Evolutionary conservation across 2,329 filamentous ascomycete species (phyloP), one percentile per base, ranked within the genome.

Genomic region (Trichoderma citrinoviride): DNA sequence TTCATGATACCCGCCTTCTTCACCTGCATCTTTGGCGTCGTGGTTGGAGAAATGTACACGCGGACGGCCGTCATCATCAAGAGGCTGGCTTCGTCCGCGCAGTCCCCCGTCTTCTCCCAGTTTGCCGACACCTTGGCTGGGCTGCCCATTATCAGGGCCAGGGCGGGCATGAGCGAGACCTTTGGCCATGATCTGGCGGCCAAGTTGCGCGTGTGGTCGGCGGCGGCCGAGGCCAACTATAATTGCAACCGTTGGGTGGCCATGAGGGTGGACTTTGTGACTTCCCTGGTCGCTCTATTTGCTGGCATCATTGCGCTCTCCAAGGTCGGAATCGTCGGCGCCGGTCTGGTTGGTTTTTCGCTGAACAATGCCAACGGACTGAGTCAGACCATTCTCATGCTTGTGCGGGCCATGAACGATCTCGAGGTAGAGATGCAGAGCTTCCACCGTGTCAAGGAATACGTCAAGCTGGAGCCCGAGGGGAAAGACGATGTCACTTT

Each of bases 241-340:
- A 85, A 85, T 71, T 81, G 81, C 66, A 87, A 87, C 70, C 80
- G 84, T 7, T 87, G 84, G 84, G 81, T 87, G 3, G 78, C 80
- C 1, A 77, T 86, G 44, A 80, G 84, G 5, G 77, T 84, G 5
- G 84, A 86, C 66, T 78, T 85, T 68, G 80, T 83, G 60, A 84
- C 83, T 1, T 82, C 83, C 0, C 72, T 84, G 1, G 82, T 85
- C 12, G 79, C 81, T 14, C 76, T 84, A 1, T 76, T 77, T 10
- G 84, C 83, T 0, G 84, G 83, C 8, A 77, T 79, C 52, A 83
- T 86, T 56, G 84, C 84, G 6, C 77, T 84, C 7, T 79, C 77
- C 15, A 78, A 83, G 67, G 77, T 79, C 14, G 79, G 79, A 12
- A 68, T 77, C 0, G 78, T 85, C 3, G 77, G 80, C 12, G 82